Evolutionary conservation across 108 stramenopile genomes (phyloP).

Genomic region (Epipyxis sp.): DNA sequence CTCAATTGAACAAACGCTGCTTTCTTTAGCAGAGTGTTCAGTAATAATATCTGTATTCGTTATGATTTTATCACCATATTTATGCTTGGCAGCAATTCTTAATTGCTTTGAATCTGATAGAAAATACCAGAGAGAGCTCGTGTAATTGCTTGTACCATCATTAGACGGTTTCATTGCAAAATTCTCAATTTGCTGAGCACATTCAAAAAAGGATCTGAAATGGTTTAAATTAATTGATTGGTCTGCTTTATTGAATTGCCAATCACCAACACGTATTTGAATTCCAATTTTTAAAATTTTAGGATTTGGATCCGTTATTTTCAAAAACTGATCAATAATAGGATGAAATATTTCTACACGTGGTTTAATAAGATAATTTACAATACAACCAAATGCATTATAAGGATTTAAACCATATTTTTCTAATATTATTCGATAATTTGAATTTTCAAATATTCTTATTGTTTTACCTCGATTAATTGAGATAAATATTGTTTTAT

Average conservation of each 20-base stretch:
- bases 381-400: slow-evolving; percentile 25
- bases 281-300: slow-evolving; percentile 29
- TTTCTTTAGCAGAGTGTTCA: slow-evolving; percentile 28
- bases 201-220: not conserved
- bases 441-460: slow-evolving; percentile 19
- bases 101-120: not conserved
- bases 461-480: slow-evolving; percentile 32
- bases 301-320: not conserved
- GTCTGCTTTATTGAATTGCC: not conserved
- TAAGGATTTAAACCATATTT: not conserved
- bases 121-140: not conserved
- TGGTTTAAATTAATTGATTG: not conserved
- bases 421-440: slow-evolving; percentile 4
- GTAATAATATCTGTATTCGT: not conserved
- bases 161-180: not conserved
- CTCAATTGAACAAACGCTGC: slow-evolving; percentile 5
- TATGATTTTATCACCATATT: slow-evolving; percentile 17
- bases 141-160: not conserved
- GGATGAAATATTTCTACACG: not conserved
- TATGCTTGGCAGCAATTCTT: not conserved
- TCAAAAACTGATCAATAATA: not conserved
- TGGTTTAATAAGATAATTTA: slow-evolving; percentile 18
- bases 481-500: not conserved
- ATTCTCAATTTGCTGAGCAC: slow-evolving; percentile 17
- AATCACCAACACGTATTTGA: slow-evolving; percentile 17